Evolutionary conservation across 108 stramenopile species (phyloP), one percentile per base, ranked within the genome.

Genomic region (Nitzschia sp.): DNA sequence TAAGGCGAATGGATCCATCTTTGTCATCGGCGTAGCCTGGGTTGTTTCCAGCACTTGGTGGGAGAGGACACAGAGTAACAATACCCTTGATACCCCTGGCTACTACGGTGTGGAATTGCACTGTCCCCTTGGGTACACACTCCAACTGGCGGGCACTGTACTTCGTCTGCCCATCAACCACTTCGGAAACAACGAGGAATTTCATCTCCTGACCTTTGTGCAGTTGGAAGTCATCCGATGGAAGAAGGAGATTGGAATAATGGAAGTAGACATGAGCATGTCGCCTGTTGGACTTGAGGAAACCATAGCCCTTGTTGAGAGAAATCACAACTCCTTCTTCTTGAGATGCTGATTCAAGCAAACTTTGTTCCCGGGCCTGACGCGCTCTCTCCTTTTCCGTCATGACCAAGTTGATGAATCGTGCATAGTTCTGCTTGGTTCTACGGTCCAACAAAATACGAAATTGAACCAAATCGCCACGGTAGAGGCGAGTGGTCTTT

Each of bases 201-300:
- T 89, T 76, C 70, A 92, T 64, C 51, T 87, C 91, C 72, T 87
- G 86, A 22, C 86, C 86, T 41, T 76, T 80, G 60, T 66, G 50
- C 46, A 89, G 59, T 57, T 65, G 60, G 38, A 69, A 72, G 11
- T 57, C 41, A 14, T 63, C 73, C 29, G 70, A 83, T 14, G 77
- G 65, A 24, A 80, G 21, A 5, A 69, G 26, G 15, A 87, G 29
- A 62, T 83, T 72, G 3, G 84, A 83, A 55, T 79, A 66, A 69
- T 89, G 88, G 69, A 83, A 92, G 68, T 89, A 89, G 11, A 92
- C 80, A 61, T 88, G 76, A 21, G 85, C 83, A 6, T 70, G 62
- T 17, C 88, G 73, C 57, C 54, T 67, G 48, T 72, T 82, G 56
- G 77, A 80, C 48, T 65, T 73, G 11, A 92, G 42, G 63, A 88